Percentiles rank a stretch among this genome's conserved stretches.
phyloP scores from a whole-genome alignment of 2,329 filamentous ascomycete genomes.

The Exophiala aquamarina region DNA sequence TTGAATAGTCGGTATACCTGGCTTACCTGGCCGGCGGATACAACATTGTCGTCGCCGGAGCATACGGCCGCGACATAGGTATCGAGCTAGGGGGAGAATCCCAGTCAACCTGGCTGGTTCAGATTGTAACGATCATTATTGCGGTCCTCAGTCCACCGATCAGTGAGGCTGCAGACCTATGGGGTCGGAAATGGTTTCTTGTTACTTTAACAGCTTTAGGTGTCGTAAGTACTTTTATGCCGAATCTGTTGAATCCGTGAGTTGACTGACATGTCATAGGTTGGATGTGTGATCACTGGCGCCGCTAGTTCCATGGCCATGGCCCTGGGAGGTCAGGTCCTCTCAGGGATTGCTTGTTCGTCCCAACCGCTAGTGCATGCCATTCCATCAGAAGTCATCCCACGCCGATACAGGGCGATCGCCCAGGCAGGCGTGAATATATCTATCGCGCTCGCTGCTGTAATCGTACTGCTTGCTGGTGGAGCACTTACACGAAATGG shows the following conservation, averaged over 20 bases:
- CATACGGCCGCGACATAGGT: neutral
- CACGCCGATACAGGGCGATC: slow-evolving; percentile 7
- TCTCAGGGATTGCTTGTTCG: slow-evolving; percentile 5
- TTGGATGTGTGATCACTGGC: slow-evolving; percentile 4
- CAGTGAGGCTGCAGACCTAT: slow-evolving; percentile 19
- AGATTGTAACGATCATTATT: slow-evolving; percentile 1
- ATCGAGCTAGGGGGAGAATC: neutral
- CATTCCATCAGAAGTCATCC: slow-evolving; percentile 20
- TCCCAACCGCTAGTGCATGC: slow-evolving; percentile 16
- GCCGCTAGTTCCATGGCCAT: slow-evolving; percentile 9
- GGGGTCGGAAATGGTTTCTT: slow-evolving; percentile 18
- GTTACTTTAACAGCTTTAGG: slow-evolving; percentile 7
- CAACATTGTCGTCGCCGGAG: neutral
- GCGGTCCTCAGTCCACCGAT: slow-evolving; percentile 15
- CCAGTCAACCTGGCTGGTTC: neutral
- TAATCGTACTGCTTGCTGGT: slow-evolving; percentile 13
- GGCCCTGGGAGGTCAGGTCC: slow-evolving; percentile 12
- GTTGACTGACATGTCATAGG: no score
- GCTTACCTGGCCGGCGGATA: neutral
- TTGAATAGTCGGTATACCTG: neutral
- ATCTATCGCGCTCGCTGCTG: neutral
- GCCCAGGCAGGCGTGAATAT: slow-evolving; percentile 18
- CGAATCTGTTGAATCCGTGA: no score
- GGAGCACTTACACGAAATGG: slow-evolving; percentile 4
- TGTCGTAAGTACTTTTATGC: slow-evolving; percentile 9